Evolutionary conservation across 208 protist genomes (phyloP).

Genomic region (Trypanosoma boissoni): DNA sequence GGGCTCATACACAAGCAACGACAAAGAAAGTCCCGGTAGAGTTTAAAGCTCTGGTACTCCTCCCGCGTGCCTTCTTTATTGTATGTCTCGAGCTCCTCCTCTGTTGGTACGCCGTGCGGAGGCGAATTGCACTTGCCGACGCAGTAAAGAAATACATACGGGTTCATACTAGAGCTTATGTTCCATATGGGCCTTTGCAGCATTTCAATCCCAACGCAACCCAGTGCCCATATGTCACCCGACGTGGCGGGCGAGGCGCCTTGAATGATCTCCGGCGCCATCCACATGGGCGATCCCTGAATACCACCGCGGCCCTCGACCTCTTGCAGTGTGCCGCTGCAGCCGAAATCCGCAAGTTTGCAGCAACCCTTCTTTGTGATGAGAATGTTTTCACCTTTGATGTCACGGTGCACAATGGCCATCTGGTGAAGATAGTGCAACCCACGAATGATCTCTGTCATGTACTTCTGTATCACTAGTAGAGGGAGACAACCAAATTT

Average conservation of each 20-base stretch:
- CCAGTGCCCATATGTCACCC: constrained; percentile 75
- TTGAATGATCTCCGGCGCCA: constrained; percentile 78
- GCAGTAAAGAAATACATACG: constrained; percentile 51
- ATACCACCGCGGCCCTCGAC: constrained; percentile 5
- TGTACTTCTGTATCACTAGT: constrained; percentile 67
- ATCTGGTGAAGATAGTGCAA: constrained; percentile 69
- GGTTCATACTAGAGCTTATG: constrained; percentile 26
- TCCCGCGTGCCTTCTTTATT: constrained; percentile 11
- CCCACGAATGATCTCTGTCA: constrained; percentile 63
- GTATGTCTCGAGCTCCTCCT: constrained; percentile 36
- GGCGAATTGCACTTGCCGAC: constrained; percentile 41
- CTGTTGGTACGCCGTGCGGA: constrained; percentile 45
- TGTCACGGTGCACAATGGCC: constrained; percentile 75
- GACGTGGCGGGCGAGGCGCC: constrained; percentile 23
- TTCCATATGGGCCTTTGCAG: constrained; percentile 52
- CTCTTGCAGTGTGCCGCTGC: constrained; percentile 32
- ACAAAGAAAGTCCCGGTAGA: constrained; percentile 59
- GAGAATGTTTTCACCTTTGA: constrained; percentile 82
- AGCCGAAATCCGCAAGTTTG: constrained; percentile 82
- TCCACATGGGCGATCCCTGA: constrained; percentile 67
- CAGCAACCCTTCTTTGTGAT: constrained; percentile 65
- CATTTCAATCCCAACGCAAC: constrained; percentile 84
- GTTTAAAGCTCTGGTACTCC: constrained; percentile 29
- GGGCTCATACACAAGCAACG: constrained; percentile 45
- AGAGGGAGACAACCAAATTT: constrained; percentile 58